phyloP scores from a whole-genome alignment of 345 rosid genomes.

The Salix brachista region DNA sequence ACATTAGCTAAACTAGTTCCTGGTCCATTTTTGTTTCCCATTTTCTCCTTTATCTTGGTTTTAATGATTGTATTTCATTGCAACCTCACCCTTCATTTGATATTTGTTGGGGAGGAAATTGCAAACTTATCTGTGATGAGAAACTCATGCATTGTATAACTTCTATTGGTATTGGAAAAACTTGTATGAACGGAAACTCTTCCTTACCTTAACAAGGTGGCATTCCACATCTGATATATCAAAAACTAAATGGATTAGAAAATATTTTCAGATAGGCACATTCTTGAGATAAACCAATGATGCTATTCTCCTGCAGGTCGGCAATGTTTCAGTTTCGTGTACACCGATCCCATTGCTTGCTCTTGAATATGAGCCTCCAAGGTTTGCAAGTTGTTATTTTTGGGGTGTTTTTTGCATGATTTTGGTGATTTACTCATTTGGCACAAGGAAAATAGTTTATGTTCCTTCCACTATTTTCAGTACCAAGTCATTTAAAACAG shows the following conservation, averaged over 20 bases:
- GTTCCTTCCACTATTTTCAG: slow-evolving; percentile 35
- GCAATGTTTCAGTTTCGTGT: slow-evolving; percentile 80
- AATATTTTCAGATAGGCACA: neutral
- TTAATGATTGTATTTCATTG: neutral
- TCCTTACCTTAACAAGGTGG: neutral
- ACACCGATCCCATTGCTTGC: slow-evolving; percentile 71
- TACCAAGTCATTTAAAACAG: slow-evolving; percentile 66
- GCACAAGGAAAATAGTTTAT: neutral
- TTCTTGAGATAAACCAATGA: too few relatives aligned
- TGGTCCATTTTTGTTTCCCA: neutral
- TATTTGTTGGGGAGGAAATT: neutral
- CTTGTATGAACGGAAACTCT: neutral
- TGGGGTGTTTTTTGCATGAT: neutral
- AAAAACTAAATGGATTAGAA: neutral
- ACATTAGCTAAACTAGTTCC: neutral
- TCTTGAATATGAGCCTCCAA: slow-evolving; percentile 83
- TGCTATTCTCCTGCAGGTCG: slow-evolving; percentile 48
- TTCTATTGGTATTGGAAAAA: neutral
- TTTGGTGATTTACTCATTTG: slow-evolving; percentile 6
- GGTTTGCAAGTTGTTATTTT: slow-evolving; percentile 33
- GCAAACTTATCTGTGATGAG: neutral
- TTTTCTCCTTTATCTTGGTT: neutral
- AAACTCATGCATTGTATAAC: neutral
- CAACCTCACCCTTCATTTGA: neutral
- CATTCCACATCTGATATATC: neutral